phyloP scores from a whole-genome alignment of 1,139 yeast species.

The Groenewaldozyma sp. region DNA sequence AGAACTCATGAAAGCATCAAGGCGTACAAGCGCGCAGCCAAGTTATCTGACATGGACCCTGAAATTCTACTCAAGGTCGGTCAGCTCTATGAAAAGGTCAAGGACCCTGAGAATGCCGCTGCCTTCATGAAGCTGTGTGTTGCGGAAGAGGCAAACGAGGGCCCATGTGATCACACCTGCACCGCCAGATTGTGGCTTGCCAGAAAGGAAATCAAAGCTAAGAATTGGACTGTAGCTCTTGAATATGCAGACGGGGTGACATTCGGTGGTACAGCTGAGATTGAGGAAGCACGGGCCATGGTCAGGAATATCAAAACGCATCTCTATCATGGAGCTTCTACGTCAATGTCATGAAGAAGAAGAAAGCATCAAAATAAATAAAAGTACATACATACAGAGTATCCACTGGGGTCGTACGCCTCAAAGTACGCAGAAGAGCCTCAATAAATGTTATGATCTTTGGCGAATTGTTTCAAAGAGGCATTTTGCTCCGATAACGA shows the following conservation, averaged over 20 bases:
- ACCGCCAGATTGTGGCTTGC: slow-evolving; percentile 89
- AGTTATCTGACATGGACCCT: slow-evolving; percentile 41
- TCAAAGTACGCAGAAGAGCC: not conserved
- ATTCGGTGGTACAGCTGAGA: slow-evolving; percentile 72
- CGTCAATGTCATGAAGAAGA: too few species aligned
- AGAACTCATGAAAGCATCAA: slow-evolving; percentile 57
- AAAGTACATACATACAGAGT: too few species aligned
- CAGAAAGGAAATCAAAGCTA: slow-evolving; percentile 46
- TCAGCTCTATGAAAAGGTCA: slow-evolving; percentile 48
- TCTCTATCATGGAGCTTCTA: not conserved
- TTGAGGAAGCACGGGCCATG: slow-evolving; percentile 81
- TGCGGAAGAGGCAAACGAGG: slow-evolving; percentile 54
- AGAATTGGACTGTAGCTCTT: slow-evolving; percentile 61
- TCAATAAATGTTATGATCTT: not conserved
- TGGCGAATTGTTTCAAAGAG: slow-evolving; percentile 11
- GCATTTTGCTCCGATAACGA: slow-evolving; percentile 24
- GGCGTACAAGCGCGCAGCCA: slow-evolving; percentile 43
- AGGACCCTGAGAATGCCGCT: slow-evolving; percentile 46
- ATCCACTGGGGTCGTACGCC: too few species aligned
- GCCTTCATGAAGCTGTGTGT: slow-evolving; percentile 66
- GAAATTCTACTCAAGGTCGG: slow-evolving; percentile 61
- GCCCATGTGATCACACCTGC: slow-evolving; percentile 58
- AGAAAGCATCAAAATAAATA: too few species aligned
- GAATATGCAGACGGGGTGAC: slow-evolving; percentile 66
- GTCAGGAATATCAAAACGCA: slow-evolving; percentile 45